phyloP scores from a whole-genome alignment of 2,329 filamentous ascomycete genomes.

The Penicillium sp. region DNA sequence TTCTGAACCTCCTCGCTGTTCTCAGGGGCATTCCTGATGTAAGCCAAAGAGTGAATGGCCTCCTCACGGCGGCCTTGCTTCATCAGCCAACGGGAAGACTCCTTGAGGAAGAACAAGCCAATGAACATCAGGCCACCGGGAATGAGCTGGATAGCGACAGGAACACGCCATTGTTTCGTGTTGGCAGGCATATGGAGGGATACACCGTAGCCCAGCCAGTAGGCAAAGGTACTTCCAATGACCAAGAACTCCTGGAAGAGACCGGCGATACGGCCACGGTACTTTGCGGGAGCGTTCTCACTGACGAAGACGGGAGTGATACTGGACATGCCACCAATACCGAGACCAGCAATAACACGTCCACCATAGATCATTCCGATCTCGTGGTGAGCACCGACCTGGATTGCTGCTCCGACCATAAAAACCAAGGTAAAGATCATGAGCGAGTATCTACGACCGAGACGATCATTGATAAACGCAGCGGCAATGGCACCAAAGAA shows the following conservation, averaged over 20 bases:
- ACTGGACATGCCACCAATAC: slow-evolving; percentile 44
- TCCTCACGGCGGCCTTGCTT: slow-evolving; percentile 54
- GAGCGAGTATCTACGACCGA: slow-evolving; percentile 42
- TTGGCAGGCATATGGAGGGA: slow-evolving; percentile 48
- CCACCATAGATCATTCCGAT: slow-evolving; percentile 44
- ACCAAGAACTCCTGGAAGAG: slow-evolving; percentile 45
- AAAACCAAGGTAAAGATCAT: slow-evolving; percentile 41
- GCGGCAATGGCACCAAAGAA: slow-evolving; percentile 46
- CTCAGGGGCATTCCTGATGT: slow-evolving; percentile 40
- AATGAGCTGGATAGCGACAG: slow-evolving; percentile 57
- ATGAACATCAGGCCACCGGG: slow-evolving; percentile 55
- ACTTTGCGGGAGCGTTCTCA: slow-evolving; percentile 40
- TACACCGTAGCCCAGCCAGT: slow-evolving; percentile 59
- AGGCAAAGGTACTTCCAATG: slow-evolving; percentile 53
- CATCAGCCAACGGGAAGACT: slow-evolving; percentile 59
- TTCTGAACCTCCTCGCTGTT: slow-evolving; percentile 33
- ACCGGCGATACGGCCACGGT: slow-evolving; percentile 41
- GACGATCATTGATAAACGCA: slow-evolving; percentile 40
- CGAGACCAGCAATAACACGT: slow-evolving; percentile 43
- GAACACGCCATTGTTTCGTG: slow-evolving; percentile 58
- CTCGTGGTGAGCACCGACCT: slow-evolving; percentile 36
- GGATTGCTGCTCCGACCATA: slow-evolving; percentile 41
- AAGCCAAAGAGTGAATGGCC: slow-evolving; percentile 45
- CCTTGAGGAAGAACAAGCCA: slow-evolving; percentile 57
- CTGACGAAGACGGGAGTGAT: slow-evolving; percentile 45